phyloP scores from a whole-genome alignment of 2,329 filamentous ascomycete species.

The Penicillium paneum region DNA sequence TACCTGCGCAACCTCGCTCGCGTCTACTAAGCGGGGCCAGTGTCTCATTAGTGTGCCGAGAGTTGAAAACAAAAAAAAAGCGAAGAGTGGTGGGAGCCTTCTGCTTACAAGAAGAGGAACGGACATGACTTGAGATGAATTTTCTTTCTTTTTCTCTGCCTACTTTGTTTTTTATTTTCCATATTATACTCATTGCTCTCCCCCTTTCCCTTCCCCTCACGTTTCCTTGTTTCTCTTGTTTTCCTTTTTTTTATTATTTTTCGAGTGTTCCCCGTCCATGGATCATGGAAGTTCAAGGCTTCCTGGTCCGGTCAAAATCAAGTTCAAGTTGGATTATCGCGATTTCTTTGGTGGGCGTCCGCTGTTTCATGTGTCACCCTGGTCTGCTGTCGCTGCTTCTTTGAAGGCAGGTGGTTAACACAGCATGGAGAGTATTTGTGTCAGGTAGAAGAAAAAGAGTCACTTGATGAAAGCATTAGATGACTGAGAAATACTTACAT shows the following conservation, averaged over 20 bases:
- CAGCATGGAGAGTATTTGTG: slow-evolving; percentile 17
- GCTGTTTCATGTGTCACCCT: slow-evolving; percentile 22
- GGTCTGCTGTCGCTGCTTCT: slow-evolving; percentile 20
- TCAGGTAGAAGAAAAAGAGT: slow-evolving; percentile 23
- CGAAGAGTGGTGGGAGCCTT: slow-evolving; percentile 19
- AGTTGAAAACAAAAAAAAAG: slow-evolving; percentile 19
- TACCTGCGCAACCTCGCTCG: slow-evolving; percentile 95
- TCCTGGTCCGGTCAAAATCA: slow-evolving; percentile 20
- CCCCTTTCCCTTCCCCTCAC: neutral
- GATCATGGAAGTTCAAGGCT: slow-evolving; percentile 11
- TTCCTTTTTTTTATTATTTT: slow-evolving; percentile 11
- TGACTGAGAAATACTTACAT: slow-evolving; percentile 17
- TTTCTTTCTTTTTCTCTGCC: slow-evolving; percentile 25
- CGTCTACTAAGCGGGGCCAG: slow-evolving; percentile 65
- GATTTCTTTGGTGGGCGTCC: slow-evolving; percentile 27
- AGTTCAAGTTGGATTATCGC: slow-evolving; percentile 22
- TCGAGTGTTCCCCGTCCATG: slow-evolving; percentile 13
- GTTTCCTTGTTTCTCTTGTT: slow-evolving; percentile 15
- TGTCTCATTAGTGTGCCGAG: slow-evolving; percentile 15
- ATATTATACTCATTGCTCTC: slow-evolving; percentile 17
- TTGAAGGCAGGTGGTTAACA: slow-evolving; percentile 13
- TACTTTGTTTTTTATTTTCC: slow-evolving; percentile 21
- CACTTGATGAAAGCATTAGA: slow-evolving; percentile 29
- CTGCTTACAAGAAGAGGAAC: slow-evolving; percentile 24
- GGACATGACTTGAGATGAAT: slow-evolving; percentile 30